A percentile compares a stretch with the other conserved stretches of the same genome.
Conservation (phyloP, 495 filamentous ascomycete genomes). For the Aspergillus steynii region DNA sequence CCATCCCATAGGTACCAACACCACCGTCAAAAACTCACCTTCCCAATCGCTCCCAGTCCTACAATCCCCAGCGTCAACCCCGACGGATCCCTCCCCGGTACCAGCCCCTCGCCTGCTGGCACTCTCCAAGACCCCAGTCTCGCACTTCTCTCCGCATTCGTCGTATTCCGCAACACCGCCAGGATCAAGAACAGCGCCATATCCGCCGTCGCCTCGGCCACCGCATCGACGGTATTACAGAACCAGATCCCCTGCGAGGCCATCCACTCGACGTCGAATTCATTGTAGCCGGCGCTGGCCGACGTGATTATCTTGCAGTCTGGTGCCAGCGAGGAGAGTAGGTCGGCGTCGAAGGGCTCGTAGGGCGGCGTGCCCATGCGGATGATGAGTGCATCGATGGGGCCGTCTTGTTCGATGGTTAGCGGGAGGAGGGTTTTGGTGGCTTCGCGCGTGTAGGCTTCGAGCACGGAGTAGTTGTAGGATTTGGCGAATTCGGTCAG, state of each 20-base stretch:
- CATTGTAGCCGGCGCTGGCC: conserved; percentile 38
- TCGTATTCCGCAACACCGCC: conserved; percentile 62
- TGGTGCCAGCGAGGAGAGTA: conserved; percentile 27
- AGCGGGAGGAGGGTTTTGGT: conserved; percentile 17
- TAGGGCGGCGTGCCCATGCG: conserved; percentile 40
- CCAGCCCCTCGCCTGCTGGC: conserved; percentile 17
- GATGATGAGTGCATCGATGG: conserved; percentile 38
- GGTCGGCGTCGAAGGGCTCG: conserved; percentile 40
- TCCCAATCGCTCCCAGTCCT: conserved; percentile 77
- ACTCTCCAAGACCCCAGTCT: conserved; percentile 48
- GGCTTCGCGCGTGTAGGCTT: conserved; percentile 21
- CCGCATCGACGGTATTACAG: conserved; percentile 66
- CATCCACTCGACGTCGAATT: conserved; percentile 40
- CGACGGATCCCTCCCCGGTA: conserved; percentile 49
- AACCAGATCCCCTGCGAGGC: conserved; percentile 38
- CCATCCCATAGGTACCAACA: neutral
- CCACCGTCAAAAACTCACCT: conserved; percentile 3
- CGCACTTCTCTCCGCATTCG: conserved; percentile 50
- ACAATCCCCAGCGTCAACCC: conserved; percentile 64
- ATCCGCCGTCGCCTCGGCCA: conserved; percentile 73
- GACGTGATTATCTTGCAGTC: conserved; percentile 36
- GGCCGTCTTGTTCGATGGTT: conserved; percentile 20
- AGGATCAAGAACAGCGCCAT: conserved; percentile 66
- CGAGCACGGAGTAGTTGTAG: conserved; percentile 21
- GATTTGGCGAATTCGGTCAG: conserved; percentile 17